Evolutionary conservation across 306 rosid species (phyloP).

Genomic region (Citrullus mucosospermus): DNA sequence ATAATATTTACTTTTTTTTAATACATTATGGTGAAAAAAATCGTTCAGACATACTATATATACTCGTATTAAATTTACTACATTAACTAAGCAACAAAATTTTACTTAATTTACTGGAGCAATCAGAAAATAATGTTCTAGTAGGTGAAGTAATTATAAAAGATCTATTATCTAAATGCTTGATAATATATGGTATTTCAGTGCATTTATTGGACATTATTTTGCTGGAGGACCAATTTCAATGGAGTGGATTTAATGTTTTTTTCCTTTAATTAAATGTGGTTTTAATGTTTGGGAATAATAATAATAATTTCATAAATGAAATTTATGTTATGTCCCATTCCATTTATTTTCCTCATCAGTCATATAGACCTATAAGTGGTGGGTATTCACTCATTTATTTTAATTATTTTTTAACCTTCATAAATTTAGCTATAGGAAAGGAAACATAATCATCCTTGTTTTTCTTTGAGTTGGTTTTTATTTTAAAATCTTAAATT

Average conservation of each 20-base stretch:
- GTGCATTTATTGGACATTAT: background rate
- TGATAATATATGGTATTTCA: background rate
- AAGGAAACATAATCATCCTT: background rate
- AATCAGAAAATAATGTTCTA: background rate
- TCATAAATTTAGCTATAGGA: too few relatives aligned
- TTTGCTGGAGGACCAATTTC: background rate
- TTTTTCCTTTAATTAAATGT: too few relatives aligned
- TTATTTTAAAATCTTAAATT: too few relatives aligned
- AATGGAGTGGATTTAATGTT: background rate
- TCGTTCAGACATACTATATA: too few relatives aligned
- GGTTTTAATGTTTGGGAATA: constrained; percentile 3
- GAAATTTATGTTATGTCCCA: background rate
- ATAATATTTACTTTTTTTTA: too few relatives aligned
- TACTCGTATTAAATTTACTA: too few relatives aligned
- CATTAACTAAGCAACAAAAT: too few relatives aligned
- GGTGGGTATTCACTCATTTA: background rate
- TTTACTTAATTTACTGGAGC: too few relatives aligned
- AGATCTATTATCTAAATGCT: background rate
- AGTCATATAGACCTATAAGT: background rate
- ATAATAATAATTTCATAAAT: constrained; percentile 4
- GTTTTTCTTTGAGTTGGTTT: too few relatives aligned
- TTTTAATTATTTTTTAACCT: background rate
- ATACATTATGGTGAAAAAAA: too few relatives aligned
- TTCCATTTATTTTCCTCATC: background rate
- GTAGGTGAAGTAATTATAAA: background rate